Evolutionary conservation across 2,329 filamentous ascomycete genomes (phyloP), one percentile per base, ranked within the genome.

Genomic region (Sporothrix luriei): DNA sequence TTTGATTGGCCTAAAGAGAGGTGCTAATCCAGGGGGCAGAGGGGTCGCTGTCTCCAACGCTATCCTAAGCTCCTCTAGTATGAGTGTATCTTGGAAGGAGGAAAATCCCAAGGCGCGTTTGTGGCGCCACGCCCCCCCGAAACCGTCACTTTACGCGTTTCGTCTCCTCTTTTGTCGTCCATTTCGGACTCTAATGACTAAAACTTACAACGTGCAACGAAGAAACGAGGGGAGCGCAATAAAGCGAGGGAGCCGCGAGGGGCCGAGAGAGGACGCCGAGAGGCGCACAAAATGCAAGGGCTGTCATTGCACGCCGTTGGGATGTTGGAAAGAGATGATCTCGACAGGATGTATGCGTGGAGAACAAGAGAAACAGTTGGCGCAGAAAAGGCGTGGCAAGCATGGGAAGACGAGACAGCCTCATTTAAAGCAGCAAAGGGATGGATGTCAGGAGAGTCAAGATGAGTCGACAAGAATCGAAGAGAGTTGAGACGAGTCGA

Each of bases 21-120:
- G 38, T 40, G 38, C 43, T 64, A 40, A 64, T 64, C 61, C 61
- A 64, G 61, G 61, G 61, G 61, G 61, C 61, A 49, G 57, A 43
- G 55, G 55, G 55, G 55, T n/a, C 21, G 33, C 21, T 24, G 38
- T 24, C 16, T 59, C 14, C 40, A 43, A 43, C 10, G 7, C 11
- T n/a, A n/a, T 16, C 40, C 11, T 43, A 13, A 43, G 33, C 29
- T 61, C 33, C 55, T 51, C n/a, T 24, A 43, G n/a, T 19, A 43
- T 43, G 33, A n/a, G 33, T 33, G 7, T 33, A 33, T 33, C 33
- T 33, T 33, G 29, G 26, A 19, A 19, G 43, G 14, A 48, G 11
- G 5, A 49, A 21, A 9, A 49, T n/a, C 48, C 16, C 4, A 65
- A 24, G n/a, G 29, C 62, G 48, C 62, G 62, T 40, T 52, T 48